phyloP scores from a whole-genome alignment of 805 yeast species.

The Candida xyloterini region DNA sequence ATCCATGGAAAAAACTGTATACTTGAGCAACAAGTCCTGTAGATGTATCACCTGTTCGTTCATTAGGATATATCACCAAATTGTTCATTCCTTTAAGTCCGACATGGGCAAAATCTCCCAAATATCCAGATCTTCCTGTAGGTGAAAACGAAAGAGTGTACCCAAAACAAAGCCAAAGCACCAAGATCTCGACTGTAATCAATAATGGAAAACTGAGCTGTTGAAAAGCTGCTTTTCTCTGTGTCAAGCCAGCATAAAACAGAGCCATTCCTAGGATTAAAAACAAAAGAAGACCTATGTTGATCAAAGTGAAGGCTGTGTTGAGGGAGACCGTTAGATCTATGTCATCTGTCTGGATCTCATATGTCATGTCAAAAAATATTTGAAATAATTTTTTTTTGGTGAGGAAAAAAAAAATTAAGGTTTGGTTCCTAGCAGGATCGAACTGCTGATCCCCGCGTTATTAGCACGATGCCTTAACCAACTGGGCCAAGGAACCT shows the following conservation, averaged over 20 bases:
- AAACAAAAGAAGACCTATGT: conserved; percentile 61
- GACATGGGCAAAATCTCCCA: conserved; percentile 74
- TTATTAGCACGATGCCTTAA: conserved; percentile 44
- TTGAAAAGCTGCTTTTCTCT: conserved; percentile 76
- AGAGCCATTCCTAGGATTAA: conserved; percentile 89
- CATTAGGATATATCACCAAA: conserved; percentile 13
- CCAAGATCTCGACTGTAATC: conserved; percentile 61
- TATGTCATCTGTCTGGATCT: background rate
- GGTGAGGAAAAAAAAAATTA: too few species aligned
- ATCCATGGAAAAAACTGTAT: conserved; percentile 74
- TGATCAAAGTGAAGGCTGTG: conserved; percentile 43
- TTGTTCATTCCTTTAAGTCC: conserved; percentile 60
- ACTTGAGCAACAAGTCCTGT: conserved; percentile 54
- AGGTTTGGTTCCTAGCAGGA: conserved; percentile 73
- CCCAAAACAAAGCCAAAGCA: conserved; percentile 94
- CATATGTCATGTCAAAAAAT: background rate
- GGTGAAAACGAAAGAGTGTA: conserved; percentile 81
- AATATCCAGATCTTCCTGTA: conserved; percentile 54
- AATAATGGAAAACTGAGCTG: conserved; percentile 72
- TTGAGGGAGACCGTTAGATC: conserved; percentile 10
- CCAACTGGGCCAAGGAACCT: conserved; percentile 44
- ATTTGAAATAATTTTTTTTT: too few species aligned
- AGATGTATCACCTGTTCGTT: conserved; percentile 2
- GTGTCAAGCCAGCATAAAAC: conserved; percentile 79
- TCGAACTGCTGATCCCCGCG: conserved; percentile 76